phyloP scores from a whole-genome alignment of 2,329 filamentous ascomycete genomes.

The Elsinoe australis region DNA sequence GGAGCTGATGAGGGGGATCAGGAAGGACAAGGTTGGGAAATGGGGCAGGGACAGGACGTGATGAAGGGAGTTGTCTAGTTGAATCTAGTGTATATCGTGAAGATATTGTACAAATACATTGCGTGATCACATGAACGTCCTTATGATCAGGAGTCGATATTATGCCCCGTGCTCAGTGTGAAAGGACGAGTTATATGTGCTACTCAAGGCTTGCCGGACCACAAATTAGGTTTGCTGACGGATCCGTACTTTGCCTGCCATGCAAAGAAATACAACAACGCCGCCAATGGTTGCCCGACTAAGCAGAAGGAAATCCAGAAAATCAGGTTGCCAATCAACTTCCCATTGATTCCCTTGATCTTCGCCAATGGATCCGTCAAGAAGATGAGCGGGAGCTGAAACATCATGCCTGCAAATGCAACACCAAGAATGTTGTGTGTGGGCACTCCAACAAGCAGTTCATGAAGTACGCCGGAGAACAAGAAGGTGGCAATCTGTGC shows the following conservation, averaged over 20 bases:
- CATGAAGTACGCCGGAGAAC: slow-evolving; percentile 81
- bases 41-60: too few species aligned
- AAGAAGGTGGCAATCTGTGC: slow-evolving; percentile 80
- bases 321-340: slow-evolving; percentile 79
- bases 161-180: too few species aligned
- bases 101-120: too few species aligned
- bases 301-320: slow-evolving; percentile 97
- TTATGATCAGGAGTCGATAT: too few species aligned
- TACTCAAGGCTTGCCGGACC: too few species aligned
- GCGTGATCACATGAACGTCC: too few species aligned
- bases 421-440: slow-evolving; percentile 70
- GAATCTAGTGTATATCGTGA: too few species aligned
- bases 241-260: slow-evolving; percentile 94
- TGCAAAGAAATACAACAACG: slow-evolving; percentile 90
- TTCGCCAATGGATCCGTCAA: slow-evolving; percentile 73
- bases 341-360: slow-evolving; percentile 65
- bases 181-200: too few species aligned
- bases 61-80: too few species aligned
- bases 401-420: slow-evolving; percentile 87
- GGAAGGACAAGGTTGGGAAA: neutral
- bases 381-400: slow-evolving; percentile 81
- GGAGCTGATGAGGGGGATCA: neutral
- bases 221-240: slow-evolving; percentile 20
- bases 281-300: slow-evolving; percentile 87
- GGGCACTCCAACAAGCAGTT: slow-evolving; percentile 84